A percentile compares a stretch with the other conserved stretches of the same genome.
Conservation (phyloP, 805 yeast species). For the Wickerhamomyces subpelliculosus region DNA sequence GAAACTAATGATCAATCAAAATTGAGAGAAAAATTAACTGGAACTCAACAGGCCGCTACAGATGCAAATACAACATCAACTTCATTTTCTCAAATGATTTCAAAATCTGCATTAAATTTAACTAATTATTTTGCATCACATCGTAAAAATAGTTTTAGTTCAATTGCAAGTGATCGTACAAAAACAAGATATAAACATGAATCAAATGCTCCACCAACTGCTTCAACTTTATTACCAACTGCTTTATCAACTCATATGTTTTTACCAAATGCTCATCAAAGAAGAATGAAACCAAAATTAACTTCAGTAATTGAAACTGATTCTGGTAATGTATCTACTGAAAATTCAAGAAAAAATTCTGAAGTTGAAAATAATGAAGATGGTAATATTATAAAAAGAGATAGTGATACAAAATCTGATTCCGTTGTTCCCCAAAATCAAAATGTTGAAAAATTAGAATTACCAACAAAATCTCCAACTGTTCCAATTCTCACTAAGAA, state of each 20-base stretch:
- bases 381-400: not conserved
- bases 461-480: conserved; percentile 1
- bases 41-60: conserved; percentile 3
- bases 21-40: conserved; percentile 12
- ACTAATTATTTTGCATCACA: conserved; percentile 32
- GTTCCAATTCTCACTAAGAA: not conserved
- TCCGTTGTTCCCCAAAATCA: no score
- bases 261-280: conserved; percentile 39
- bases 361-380: not conserved
- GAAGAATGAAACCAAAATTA: conserved; percentile 18
- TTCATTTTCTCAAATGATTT: conserved; percentile 24
- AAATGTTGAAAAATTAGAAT: no score
- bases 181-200: conserved; percentile 30
- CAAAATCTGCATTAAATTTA: conserved; percentile 33
- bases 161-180: conserved; percentile 29
- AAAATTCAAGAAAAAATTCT: not conserved
- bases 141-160: conserved; percentile 28
- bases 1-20: conserved; percentile 1
- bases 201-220: conserved; percentile 57
- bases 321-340: not conserved
- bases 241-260: conserved; percentile 58
- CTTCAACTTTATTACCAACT: conserved; percentile 50
- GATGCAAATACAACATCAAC: conserved; percentile 7
- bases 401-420: not conserved
- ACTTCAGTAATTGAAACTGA: conserved; percentile 18